A percentile compares a stretch with the other conserved stretches of the same genome.
phyloP scores from a whole-genome alignment of 108 stramenopile genomes.

The Nitzschia inconspicua region DNA sequence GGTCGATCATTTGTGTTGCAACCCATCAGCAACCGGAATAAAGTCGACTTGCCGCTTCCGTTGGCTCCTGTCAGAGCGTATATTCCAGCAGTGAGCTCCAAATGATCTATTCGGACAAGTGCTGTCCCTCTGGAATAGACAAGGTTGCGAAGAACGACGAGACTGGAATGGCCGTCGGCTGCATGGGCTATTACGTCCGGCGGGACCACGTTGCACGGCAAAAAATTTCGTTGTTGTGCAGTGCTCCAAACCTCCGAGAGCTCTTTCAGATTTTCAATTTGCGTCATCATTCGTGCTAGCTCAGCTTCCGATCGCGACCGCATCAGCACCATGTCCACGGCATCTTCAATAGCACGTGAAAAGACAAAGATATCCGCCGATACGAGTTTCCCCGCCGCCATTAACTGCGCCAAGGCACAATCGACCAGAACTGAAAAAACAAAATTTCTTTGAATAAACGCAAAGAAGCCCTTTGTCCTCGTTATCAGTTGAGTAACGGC shows the following conservation, averaged over 20 bases:
- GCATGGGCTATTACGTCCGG: not conserved
- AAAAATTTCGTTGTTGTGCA: conserved; percentile 42
- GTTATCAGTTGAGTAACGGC: conserved; percentile 51
- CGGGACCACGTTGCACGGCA: conserved; percentile 57
- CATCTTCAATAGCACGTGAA: conserved; percentile 83
- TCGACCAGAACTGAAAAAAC: conserved; percentile 82
- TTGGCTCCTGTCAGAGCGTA: conserved; percentile 73
- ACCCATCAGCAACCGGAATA: conserved; percentile 79
- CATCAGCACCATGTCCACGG: conserved; percentile 78
- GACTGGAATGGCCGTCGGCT: conserved; percentile 1
- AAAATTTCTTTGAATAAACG: conserved; percentile 80
- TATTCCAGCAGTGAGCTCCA: conserved; percentile 73
- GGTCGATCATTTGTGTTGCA: conserved; percentile 69
- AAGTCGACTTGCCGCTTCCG: conserved; percentile 65
- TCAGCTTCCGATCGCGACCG: conserved; percentile 80
- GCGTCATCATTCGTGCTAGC: conserved; percentile 76
- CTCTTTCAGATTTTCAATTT: conserved; percentile 67
- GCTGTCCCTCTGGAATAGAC: conserved; percentile 75
- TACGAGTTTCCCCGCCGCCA: conserved; percentile 68
- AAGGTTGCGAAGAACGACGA: conserved; percentile 58
- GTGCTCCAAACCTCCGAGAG: conserved; percentile 57
- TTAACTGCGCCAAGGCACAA: conserved; percentile 76
- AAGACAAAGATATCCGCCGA: conserved; percentile 85
- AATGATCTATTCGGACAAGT: conserved; percentile 57
- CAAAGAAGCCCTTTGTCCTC: conserved; percentile 68